phyloP scores from a whole-genome alignment of 2,329 filamentous ascomycete genomes.

The Coniochaeta hoffmannii region DNA sequence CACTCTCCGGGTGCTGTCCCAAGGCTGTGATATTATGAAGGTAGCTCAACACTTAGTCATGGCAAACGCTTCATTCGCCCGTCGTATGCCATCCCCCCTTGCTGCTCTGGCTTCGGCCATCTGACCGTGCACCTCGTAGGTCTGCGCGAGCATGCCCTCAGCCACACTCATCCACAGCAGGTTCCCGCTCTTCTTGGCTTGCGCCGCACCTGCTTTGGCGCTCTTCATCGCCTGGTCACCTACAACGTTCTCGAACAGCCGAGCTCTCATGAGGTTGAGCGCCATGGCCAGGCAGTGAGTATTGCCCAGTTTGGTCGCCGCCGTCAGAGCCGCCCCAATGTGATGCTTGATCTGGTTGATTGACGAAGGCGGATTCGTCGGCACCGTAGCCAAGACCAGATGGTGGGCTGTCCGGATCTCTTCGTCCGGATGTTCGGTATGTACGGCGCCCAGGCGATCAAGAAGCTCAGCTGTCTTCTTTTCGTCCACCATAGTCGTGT shows the following conservation, averaged over 20 bases:
- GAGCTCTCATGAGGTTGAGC: conserved; percentile 76
- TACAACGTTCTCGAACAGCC: conserved; percentile 75
- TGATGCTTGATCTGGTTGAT: conserved; percentile 74
- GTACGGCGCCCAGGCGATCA: conserved; percentile 59
- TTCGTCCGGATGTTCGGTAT: conserved; percentile 60
- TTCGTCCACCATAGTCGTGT: conserved; percentile 49
- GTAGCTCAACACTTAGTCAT: conserved; percentile 11
- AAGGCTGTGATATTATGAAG: background rate
- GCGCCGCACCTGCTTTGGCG: conserved; percentile 59
- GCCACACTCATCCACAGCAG: conserved; percentile 74
- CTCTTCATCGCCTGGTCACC: conserved; percentile 75
- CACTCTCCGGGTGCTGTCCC: background rate
- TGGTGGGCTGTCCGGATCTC: conserved; percentile 74
- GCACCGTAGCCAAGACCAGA: conserved; percentile 63
- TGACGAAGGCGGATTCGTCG: conserved; percentile 52
- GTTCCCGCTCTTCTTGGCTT: conserved; percentile 64
- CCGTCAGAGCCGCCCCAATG: conserved; percentile 64
- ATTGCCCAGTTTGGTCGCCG: conserved; percentile 63
- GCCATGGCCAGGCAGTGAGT: conserved; percentile 75
- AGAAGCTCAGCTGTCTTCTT: conserved; percentile 53
- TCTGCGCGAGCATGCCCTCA: conserved; percentile 69
- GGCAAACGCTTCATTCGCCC: conserved; percentile 34
- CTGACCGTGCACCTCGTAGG: conserved; percentile 61
- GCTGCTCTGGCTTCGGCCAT: conserved; percentile 30
- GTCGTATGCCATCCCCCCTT: conserved; percentile 32